These are phyloP conservation scores for Tolypocladium ophioglossoides DNA, from an alignment of 2,329 filamentous ascomycete genomes.

Conservation along the genomic window DNA sequence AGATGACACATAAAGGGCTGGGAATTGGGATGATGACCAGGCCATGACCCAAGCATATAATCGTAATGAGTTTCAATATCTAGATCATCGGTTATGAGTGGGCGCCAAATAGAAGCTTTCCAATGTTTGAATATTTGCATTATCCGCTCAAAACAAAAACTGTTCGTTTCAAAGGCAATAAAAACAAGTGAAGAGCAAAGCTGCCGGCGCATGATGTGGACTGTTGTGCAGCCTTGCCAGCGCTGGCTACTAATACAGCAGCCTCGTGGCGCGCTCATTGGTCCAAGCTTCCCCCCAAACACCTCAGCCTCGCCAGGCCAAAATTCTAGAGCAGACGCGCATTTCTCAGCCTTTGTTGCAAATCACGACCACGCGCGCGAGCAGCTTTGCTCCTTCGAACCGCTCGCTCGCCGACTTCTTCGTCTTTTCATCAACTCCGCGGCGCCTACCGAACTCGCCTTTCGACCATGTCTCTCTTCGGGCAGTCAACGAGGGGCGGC, in stretches of 20 bases:
- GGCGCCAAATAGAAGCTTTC: neutral
- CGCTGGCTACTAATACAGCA: neutral
- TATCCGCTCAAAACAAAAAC: neutral
- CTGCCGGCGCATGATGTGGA: neutral
- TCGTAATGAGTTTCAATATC: slow-evolving; percentile 1
- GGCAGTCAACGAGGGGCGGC: slow-evolving; percentile 14
- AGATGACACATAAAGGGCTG: neutral
- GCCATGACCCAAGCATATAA: neutral
- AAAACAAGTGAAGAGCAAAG: neutral
- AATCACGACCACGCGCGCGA: slow-evolving; percentile 4
- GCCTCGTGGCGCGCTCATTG: slow-evolving; percentile 16
- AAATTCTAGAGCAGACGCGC: slow-evolving; percentile 20
- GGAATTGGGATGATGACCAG: neutral
- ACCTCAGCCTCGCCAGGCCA: slow-evolving; percentile 17
- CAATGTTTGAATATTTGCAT: neutral
- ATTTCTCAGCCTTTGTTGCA: neutral
- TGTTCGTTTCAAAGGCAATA: neutral
- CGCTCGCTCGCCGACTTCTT: neutral
- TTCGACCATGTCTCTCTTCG: slow-evolving; percentile 23
- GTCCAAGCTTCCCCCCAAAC: slow-evolving; percentile 19
- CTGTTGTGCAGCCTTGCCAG: neutral
- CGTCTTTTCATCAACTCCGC: neutral
- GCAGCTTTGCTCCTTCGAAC: slow-evolving; percentile 1
- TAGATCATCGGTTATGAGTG: neutral
- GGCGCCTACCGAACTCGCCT: neutral